Base-by-base conservation (phyloP, 2,329 filamentous ascomycete genomes). In the Aspergillus vadensis region DNA sequence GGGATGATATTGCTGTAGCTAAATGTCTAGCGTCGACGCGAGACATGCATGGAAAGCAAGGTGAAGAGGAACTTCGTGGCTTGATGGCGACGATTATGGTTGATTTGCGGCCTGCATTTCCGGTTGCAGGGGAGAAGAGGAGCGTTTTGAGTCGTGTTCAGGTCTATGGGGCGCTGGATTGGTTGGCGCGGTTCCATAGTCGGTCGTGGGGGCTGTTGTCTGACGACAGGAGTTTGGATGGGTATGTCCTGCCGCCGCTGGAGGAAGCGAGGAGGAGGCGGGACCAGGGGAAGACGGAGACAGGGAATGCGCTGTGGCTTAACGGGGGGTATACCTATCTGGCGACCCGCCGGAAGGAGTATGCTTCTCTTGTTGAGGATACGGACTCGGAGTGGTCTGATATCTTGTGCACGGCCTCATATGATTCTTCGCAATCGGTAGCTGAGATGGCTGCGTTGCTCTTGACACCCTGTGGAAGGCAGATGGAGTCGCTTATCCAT, bases 311-410 rank as follows among this genome's bases (percentile, higher is more conserved):
- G 5, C 62, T 85, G 2, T 90, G 88, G 88, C 72, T 87, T 6
- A 88, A 89, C 47, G 88, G 88, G 1, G 87, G 88, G 0, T 90
- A 90, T 67, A 89, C 87, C 0, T 90, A 90, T 65, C 83, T 90
- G 0, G 84, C 85, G 0, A 90, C 88, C 0, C 81, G 88, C 5
- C 77, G 77, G 7, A 81, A 72, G 17, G 88, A 90, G 69, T 88
- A 85, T 60, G 69, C 69, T 0, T 74, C 71, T 0, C 79, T 90
- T 0, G 74, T 67, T 0, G 63, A 71, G 0, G 83, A 86, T 51
- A 61, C 68, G 0, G 72, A 77, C 15, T 84, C 82, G 0, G 85
- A 87, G 67, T 90, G 87, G 86, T 82, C 78, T 0, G 64, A 71
- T 1, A 70, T 76, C 0, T 76, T 89, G 7, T 86, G 85, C 44